These are phyloP conservation scores for Moesziomyces antarcticus DNA, from an alignment of 1,284 basidiomycete species.

Conservation along the genomic window DNA sequence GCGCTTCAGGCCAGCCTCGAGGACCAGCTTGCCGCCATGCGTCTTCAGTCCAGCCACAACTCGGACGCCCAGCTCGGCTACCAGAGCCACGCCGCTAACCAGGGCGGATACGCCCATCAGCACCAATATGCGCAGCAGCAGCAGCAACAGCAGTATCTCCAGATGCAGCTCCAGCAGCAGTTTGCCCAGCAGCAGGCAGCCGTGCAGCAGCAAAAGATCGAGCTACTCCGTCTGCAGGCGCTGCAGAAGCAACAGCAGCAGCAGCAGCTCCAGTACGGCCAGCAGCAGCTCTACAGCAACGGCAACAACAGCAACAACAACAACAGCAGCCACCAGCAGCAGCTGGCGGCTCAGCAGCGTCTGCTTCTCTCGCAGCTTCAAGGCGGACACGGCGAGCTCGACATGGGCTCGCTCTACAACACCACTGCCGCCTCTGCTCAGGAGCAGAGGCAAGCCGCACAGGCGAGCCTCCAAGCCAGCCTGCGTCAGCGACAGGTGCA, in stretches of 20 bases:
- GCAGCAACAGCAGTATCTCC: constrained; percentile 47
- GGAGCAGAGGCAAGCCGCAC: constrained; percentile 59
- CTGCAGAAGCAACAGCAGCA: constrained; percentile 51
- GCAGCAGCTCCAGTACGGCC: constrained; percentile 21
- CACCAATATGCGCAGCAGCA: constrained; percentile 37
- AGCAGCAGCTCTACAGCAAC: constrained; percentile 33
- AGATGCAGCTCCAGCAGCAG: constrained; percentile 53
- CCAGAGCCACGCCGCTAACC: constrained; percentile 12
- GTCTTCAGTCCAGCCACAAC: constrained; percentile 44
- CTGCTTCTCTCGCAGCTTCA: constrained; percentile 57
- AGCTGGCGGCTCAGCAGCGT: constrained; percentile 57
- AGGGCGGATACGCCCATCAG: constrained; percentile 31
- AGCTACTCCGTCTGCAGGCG: constrained; percentile 54
- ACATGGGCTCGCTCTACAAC: constrained; percentile 32
- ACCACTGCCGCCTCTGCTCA: constrained; percentile 35
- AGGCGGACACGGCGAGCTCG: constrained; percentile 11
- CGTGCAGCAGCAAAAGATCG: constrained; percentile 50
- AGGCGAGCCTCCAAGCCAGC: constrained; percentile 59
- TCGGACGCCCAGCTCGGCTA: constrained; percentile 19
- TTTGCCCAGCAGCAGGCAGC: constrained; percentile 45
- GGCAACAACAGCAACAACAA: constrained; percentile 12
- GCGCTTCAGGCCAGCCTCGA: constrained; percentile 44
- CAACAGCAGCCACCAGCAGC: constrained; percentile 22
- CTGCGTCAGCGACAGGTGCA: constrained; percentile 57
- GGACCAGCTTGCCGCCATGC: constrained; percentile 55